Base-by-base conservation (phyloP, 805 yeast genomes). In the Priceomyces castillae region DNA sequence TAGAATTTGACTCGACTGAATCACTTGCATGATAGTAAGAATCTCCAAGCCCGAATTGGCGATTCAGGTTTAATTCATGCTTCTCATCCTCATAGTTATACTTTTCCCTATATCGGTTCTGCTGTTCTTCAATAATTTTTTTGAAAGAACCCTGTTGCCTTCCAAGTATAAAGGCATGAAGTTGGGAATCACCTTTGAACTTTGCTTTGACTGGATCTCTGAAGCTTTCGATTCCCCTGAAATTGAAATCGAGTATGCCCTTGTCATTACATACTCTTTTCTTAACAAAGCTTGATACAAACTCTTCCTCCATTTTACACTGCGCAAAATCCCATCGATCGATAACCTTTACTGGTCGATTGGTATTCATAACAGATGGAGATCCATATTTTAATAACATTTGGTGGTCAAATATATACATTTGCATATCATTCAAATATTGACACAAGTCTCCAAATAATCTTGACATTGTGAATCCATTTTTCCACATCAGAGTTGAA, bases 381-480 rank as follows among this genome's bases (percentile, higher is more conserved):
- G n/a, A 40, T 18, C 67, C 66, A 30, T 35, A 47, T 6, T 39
- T 25, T 7, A 31, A 41, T 2, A 42, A 41, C 54, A 46, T 50
- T 30, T 36, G 30, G 7, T 34, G 15, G 40, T 56, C 60, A 40
- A 53, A 56, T 26, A 39, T 15, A 35, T 55, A 48, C 9, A 18
- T 40, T 9, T 16, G 19, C 9, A 17, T 10, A 11, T 42, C 31
- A 9, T 19, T 14, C 31, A 45, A 30, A 20, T 46, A 40, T 12
- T 10, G 26, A 39, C 74, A 67, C 7, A 57, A 45, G 26, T 58
- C 59, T 1, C 76, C 76, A 58, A 74, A 76, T 1, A 72, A 50
- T 31, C 76, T 52, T 4, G 53, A 34, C 62, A 76, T 68, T 19
- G 61, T 49, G 42, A 71, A 65, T 0, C 78, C 78, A 18, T 51